These are phyloP conservation scores for Xylaria scruposa DNA, from an alignment of 495 filamentous ascomycete species.

Conservation along the genomic window DNA sequence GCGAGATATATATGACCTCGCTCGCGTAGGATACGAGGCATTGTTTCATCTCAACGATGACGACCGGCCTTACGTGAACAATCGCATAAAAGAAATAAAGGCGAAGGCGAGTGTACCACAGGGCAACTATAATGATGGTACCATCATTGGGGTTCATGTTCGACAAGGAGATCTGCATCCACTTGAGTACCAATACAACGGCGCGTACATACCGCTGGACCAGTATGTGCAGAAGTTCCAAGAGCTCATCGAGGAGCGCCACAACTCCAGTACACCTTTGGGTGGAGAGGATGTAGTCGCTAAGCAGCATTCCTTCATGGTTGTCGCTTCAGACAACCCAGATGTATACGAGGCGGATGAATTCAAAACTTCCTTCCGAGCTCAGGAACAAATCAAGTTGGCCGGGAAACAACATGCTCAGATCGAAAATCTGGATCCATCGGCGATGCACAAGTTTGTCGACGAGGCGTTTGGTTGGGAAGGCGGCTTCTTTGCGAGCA, in stretches of 20 bases:
- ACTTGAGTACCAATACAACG: constrained; percentile 67
- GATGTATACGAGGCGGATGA: constrained; percentile 66
- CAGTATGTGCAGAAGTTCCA: constrained; percentile 59
- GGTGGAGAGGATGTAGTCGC: constrained; percentile 41
- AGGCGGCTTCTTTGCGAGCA: constrained; percentile 72
- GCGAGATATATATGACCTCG: constrained; percentile 63
- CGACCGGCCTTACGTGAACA: constrained; percentile 61
- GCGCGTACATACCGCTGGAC: constrained; percentile 72
- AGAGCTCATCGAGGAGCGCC: constrained; percentile 48
- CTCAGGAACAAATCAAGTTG: constrained; percentile 70
- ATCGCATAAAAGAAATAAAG: constrained; percentile 56
- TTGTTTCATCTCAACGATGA: constrained; percentile 66
- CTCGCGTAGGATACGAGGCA: constrained; percentile 66
- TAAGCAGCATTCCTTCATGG: constrained; percentile 51
- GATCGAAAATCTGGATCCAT: constrained; percentile 38
- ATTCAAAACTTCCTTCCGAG: constrained; percentile 55
- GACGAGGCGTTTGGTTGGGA: constrained; percentile 76
- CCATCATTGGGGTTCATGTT: constrained; percentile 70
- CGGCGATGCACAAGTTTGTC: constrained; percentile 61
- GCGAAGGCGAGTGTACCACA: constrained; percentile 50
- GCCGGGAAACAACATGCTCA: constrained; percentile 62
- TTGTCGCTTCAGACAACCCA: constrained; percentile 76
- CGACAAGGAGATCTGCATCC: constrained; percentile 76
- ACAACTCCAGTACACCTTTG: constrained; percentile 43
- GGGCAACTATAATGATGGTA: constrained; percentile 46